Percentiles rank a stretch among this genome's conserved stretches.
These are phyloP conservation scores for Scenedesmus sp. DNA, from an alignment of 163 green algal species.

Conservation along the genomic window DNA sequence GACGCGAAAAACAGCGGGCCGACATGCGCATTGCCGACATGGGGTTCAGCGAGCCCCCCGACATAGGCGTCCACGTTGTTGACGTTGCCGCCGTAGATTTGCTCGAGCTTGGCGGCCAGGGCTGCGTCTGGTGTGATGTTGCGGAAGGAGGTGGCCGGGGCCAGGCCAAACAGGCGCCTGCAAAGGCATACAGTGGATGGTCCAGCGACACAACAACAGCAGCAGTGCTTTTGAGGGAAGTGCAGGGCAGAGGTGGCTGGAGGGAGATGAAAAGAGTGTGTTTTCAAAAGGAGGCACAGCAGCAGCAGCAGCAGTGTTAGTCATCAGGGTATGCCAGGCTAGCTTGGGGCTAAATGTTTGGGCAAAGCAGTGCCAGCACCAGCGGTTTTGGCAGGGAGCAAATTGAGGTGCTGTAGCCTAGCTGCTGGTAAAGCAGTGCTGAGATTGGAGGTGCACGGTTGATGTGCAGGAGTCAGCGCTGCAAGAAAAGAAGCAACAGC, in stretches of 20 bases:
- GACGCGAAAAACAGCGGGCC: conserved; percentile 46
- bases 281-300: neutral
- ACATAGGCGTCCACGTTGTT: conserved; percentile 46
- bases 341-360: too few species aligned
- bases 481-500: neutral
- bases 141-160: conserved; percentile 15
- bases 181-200: neutral
- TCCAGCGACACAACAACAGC: neutral
- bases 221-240: neutral
- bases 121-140: conserved; percentile 53
- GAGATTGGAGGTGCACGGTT: too few species aligned
- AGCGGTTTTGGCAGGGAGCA: too few species aligned
- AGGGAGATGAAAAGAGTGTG: neutral
- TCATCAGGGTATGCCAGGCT: too few species aligned
- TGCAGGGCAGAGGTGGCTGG: neutral
- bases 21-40: conserved; percentile 14
- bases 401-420: too few species aligned
- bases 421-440: too few species aligned
- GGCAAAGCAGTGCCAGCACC: too few species aligned
- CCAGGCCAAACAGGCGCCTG: conserved; percentile 27
- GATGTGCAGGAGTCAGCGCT: too few species aligned
- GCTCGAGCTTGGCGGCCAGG: conserved; percentile 3
- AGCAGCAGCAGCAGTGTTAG: too few species aligned
- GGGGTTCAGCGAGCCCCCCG: conserved; percentile 51
- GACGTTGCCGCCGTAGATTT: conserved; percentile 52